phyloP scores from a whole-genome alignment of 257 asterid genomes.

The Capsicum pubescens region DNA sequence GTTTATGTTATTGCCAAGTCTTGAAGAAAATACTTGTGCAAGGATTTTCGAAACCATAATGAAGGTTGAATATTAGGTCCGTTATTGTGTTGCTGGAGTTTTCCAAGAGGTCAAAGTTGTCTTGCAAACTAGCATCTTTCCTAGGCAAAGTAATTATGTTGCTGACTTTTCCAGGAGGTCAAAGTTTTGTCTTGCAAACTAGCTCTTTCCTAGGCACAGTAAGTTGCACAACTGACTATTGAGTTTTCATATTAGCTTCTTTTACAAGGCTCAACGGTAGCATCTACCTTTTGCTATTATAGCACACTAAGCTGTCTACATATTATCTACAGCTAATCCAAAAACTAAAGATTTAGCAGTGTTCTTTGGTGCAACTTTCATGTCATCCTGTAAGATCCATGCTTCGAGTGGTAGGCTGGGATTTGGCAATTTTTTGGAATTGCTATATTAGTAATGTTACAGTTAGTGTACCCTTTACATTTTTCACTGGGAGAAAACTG shows the following conservation, averaged over 20 bases:
- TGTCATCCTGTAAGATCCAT: background rate
- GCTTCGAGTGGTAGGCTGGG: constrained; percentile 19
- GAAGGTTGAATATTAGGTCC: background rate
- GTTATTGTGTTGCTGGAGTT: no score
- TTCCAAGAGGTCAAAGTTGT: background rate
- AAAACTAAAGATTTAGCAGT: background rate
- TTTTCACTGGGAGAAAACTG: background rate
- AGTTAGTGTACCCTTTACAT: background rate
- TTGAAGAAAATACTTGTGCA: background rate
- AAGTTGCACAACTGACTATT: background rate
- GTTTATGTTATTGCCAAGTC: background rate
- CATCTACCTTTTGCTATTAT: background rate
- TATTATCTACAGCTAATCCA: background rate
- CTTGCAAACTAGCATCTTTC: background rate
- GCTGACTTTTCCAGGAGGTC: background rate
- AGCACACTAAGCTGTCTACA: background rate
- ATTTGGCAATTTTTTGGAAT: background rate
- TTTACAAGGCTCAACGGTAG: background rate
- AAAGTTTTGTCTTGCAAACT: background rate
- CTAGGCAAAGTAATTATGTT: background rate
- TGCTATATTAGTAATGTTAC: background rate
- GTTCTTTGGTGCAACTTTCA: background rate
- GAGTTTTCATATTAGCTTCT: background rate
- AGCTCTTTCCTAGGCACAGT: background rate
- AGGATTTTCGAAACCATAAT: background rate